Percentiles rank a stretch among this genome's conserved stretches.
Evolutionary conservation across 169 alveolate genomes (phyloP).

Genomic region (Plasmodium falciparum): DNA sequence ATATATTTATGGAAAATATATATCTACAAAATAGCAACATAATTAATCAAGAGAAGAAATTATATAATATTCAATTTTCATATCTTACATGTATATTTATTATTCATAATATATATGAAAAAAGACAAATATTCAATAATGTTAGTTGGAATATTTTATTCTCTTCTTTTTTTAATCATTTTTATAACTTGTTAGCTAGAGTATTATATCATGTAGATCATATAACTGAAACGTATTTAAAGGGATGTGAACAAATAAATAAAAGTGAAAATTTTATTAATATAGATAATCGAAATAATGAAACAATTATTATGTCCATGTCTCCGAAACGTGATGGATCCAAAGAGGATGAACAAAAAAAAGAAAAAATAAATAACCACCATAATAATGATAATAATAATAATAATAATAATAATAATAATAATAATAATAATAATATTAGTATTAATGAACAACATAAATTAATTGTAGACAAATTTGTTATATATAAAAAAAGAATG

Average conservation of each 20-base stretch:
- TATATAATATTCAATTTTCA: constrained; percentile 28
- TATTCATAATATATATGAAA: constrained; percentile 44
- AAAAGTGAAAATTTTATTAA: neutral
- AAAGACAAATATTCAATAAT: constrained; percentile 27
- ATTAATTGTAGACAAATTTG: constrained; percentile 13
- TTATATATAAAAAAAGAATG: constrained; percentile 35
- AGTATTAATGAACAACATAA: neutral
- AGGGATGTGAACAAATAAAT: neutral
- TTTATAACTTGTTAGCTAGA: constrained; percentile 42
- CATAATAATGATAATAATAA: neutral
- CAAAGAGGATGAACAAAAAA: neutral
- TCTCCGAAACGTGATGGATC: neutral
- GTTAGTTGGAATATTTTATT: constrained; percentile 51
- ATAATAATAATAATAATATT: neutral
- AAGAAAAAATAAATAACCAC: neutral
- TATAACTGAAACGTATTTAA: neutral
- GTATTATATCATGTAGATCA: constrained; percentile 28
- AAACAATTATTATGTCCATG: neutral
- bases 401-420: neutral
- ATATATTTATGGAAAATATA: constrained; percentile 35
- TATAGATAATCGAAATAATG: neutral
- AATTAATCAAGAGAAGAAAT: constrained; percentile 20
- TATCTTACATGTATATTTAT: constrained; percentile 69
- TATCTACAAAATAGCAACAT: constrained; percentile 7
- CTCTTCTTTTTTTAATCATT: constrained; percentile 74